Evolutionary conservation across 2,329 filamentous ascomycete genomes (phyloP), one percentile per base, ranked within the genome.

Genomic region (Talaromyces marneffei): DNA sequence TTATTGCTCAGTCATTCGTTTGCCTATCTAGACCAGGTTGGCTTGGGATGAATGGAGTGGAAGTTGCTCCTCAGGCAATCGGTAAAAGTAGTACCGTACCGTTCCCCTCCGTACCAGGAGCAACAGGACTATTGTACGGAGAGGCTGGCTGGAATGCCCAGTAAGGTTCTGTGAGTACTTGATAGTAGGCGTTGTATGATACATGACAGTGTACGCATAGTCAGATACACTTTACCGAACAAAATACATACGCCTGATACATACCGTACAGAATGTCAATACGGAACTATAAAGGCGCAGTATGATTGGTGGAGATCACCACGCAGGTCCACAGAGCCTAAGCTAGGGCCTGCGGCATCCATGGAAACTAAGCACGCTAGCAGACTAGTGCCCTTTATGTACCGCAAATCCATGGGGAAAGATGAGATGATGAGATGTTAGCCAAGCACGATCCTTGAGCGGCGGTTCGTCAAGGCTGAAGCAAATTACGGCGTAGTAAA

Each of bases 281-380:
- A 33, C 48, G 23, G 23, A 55, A 55, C n/a, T 55, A 40, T 27
- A 25, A 27, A 23, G 6, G 40, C 40, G 23, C 20, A 25, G 2
- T n/a, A 18, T 55, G n/a, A 55, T 55, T 55, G 52, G 52, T 20
- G 33, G 20, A 40, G 12, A 40, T 55, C 33, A 39, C 12, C 33
- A 55, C 52, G 52, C 52, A 55, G 52, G 52, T 55, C 52, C 52
- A 55, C 52, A 55, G 16, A 20, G 33, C 23, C 52, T 55, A 40
- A 39, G 52, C 52, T 35, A 35, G 53, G 64, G 68, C 57, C 62
- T 65, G 61, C 62, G 61, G 46, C 46, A 42, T 25, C 35, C 46
- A 20, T 52, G 57, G 57, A 42, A 52, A 37, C 57, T 42, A 59
- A 23, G 44, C 23, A 27, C 33, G 23, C 57, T 59, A 59, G 12